phyloP scores from a whole-genome alignment of 2,329 filamentous ascomycete species.

The Colletotrichum cordylinicola region DNA sequence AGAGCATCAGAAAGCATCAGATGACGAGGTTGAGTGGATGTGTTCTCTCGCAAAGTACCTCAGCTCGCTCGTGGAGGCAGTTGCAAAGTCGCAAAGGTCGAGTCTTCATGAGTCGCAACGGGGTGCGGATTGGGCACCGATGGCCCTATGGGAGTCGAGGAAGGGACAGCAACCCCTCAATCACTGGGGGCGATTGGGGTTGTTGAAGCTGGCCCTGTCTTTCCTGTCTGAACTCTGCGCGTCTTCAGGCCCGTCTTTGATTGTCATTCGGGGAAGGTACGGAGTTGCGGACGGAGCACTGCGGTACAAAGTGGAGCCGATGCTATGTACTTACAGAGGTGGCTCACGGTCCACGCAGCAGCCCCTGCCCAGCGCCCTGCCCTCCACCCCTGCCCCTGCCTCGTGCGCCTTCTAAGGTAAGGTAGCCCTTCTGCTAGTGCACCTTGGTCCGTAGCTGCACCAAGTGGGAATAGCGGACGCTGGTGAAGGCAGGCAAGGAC shows the following conservation, averaged over 20 bases:
- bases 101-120: slow-evolving; percentile 22
- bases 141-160: slow-evolving; percentile 14
- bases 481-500: neutral
- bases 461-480: neutral
- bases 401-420: neutral
- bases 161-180: slow-evolving; percentile 8
- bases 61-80: neutral
- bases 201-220: neutral
- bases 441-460: neutral
- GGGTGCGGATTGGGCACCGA: slow-evolving; percentile 31
- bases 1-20: slow-evolving; percentile 14
- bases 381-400: neutral
- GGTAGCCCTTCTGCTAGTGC: neutral
- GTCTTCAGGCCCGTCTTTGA: neutral
- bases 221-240: slow-evolving; percentile 4
- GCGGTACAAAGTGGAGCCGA: neutral
- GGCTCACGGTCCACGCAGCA: neutral
- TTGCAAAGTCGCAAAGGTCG: slow-evolving; percentile 4
- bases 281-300: slow-evolving; percentile 4
- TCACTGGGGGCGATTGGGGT: neutral
- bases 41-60: slow-evolving; percentile 18
- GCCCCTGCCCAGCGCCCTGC: neutral
- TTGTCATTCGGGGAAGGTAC: neutral
- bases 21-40: slow-evolving; percentile 31
- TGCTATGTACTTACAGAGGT: neutral